Conservation (phyloP, 495 filamentous ascomycete species). For the Neurospora sp. region DNA sequence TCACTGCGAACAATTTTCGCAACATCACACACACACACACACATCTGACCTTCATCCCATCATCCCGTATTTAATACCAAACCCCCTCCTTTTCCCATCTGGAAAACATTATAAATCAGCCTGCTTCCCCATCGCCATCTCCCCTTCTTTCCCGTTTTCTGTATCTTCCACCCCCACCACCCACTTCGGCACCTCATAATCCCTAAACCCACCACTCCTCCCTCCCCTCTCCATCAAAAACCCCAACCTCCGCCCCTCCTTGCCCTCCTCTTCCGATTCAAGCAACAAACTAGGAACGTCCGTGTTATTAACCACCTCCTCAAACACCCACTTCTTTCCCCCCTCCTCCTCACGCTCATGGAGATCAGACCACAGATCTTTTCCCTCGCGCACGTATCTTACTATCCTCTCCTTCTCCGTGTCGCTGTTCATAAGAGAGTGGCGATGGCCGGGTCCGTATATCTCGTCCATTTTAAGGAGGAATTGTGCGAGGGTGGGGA, state of each 20-base stretch:
- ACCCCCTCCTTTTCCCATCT: not conserved
- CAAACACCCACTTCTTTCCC: conserved; percentile 29
- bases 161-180: not conserved
- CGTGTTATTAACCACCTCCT: conserved; percentile 31
- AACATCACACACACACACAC: not conserved
- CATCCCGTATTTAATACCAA: not conserved
- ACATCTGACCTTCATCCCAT: not conserved
- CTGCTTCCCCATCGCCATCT: not conserved
- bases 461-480: conserved; percentile 41
- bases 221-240: conserved; percentile 33
- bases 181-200: conserved; percentile 13
- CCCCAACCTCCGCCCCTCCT: conserved; percentile 22
- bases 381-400: conserved; percentile 35
- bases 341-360: conserved; percentile 8
- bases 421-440: conserved; percentile 17
- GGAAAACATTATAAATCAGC: not conserved
- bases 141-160: not conserved
- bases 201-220: conserved; percentile 28
- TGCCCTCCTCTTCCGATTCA: not conserved
- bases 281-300: conserved; percentile 37
- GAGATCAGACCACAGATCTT: conserved; percentile 37
- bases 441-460: conserved; percentile 40
- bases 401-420: conserved; percentile 32
- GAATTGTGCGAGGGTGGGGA: conserved; percentile 39
- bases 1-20: not conserved